Percentiles rank a stretch among this genome's conserved stretches.
These are phyloP conservation scores for Geotrichum carabidarum DNA, from an alignment of 1,139 yeast genomes.

Conservation along the genomic window DNA sequence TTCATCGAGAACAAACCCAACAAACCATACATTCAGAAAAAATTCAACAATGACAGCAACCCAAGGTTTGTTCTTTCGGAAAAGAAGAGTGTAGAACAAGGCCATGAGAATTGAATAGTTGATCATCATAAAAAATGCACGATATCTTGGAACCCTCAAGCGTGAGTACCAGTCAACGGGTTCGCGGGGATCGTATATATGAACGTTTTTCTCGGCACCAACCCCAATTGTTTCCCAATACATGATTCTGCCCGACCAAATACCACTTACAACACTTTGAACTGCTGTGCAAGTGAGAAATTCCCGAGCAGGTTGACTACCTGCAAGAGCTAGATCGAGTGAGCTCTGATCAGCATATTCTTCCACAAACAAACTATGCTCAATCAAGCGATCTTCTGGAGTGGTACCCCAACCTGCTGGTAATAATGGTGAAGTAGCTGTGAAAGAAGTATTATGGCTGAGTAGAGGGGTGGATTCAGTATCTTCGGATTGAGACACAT, in stretches of 20 bases:
- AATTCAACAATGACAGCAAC: constrained; percentile 25
- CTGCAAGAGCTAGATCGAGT: constrained; percentile 14
- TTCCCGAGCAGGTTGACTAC: constrained; percentile 12
- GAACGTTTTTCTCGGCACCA: constrained; percentile 28
- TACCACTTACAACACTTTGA: constrained; percentile 19
- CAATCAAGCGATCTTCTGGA: constrained; percentile 14
- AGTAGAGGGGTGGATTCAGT: background rate
- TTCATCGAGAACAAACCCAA: constrained; percentile 35
- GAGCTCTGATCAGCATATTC: constrained; percentile 14
- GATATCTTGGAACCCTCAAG: constrained; percentile 35
- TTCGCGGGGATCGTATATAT: constrained; percentile 23
- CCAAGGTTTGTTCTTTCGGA: constrained; percentile 18
- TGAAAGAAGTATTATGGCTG: background rate
- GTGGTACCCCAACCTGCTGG: constrained; percentile 2
- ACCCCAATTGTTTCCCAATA: constrained; percentile 34
- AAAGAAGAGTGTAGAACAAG: constrained; percentile 30
- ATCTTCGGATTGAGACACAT: background rate
- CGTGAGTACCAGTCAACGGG: constrained; percentile 31
- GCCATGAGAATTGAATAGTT: constrained; percentile 32
- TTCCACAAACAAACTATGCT: constrained; percentile 16
- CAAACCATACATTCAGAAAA: constrained; percentile 33
- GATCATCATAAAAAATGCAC: constrained; percentile 32
- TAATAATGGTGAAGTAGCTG: background rate
- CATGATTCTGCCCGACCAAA: constrained; percentile 37
- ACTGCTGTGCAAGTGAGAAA: constrained; percentile 14